Conservation (phyloP, 1,284 basidiomycete genomes). For the Ganoderma resinaceum region DNA sequence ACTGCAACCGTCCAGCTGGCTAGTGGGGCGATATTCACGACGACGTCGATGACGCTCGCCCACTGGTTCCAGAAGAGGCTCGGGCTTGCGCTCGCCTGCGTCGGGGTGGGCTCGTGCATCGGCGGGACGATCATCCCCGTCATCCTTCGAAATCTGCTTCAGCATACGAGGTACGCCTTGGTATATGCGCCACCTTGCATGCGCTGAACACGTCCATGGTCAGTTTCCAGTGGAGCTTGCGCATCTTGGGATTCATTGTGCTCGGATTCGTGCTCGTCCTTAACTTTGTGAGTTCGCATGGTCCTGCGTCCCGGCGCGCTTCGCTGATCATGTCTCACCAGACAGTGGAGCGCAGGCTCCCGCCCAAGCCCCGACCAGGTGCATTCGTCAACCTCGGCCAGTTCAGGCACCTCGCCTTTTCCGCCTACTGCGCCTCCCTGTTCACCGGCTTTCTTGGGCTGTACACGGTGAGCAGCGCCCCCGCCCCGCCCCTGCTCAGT, state of each 20-base stretch:
- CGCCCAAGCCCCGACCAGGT: conserved; percentile 53
- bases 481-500: no score
- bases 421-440: conserved; percentile 50
- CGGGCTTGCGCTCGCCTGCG: conserved; percentile 49
- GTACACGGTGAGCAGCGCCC: conserved; percentile 59
- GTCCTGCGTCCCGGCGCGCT: no score
- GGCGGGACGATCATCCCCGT: conserved; percentile 56
- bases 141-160: conserved; percentile 47
- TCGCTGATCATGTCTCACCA: conserved; percentile 17
- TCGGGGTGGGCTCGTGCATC: conserved; percentile 48
- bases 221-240: conserved; percentile 72
- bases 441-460: conserved; percentile 61
- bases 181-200: background rate
- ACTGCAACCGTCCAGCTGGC: background rate
- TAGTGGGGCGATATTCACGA: conserved; percentile 52
- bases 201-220: no score
- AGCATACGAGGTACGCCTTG: conserved; percentile 40
- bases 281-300: conserved; percentile 45
- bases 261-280: conserved; percentile 49
- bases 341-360: conserved; percentile 57
- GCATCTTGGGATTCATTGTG: conserved; percentile 61
- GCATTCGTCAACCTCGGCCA: conserved; percentile 56
- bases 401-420: conserved; percentile 54
- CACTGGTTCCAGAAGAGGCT: conserved; percentile 57
- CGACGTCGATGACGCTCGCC: conserved; percentile 48